Conservation (phyloP, 2,329 filamentous ascomycete genomes). For the Tolypocladium sp. region DNA sequence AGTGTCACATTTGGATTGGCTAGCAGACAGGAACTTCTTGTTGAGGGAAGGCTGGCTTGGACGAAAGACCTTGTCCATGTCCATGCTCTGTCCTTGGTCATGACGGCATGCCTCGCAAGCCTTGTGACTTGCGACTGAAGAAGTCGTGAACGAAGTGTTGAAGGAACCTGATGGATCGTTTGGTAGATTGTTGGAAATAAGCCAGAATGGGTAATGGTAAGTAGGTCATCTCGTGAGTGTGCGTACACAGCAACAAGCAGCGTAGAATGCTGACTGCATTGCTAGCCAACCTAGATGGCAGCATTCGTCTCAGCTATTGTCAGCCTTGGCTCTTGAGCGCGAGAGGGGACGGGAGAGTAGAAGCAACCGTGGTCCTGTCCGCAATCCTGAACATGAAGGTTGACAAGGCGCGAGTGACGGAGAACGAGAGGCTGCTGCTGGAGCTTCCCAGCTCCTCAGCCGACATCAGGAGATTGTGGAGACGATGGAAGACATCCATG, state of each 20-base stretch:
- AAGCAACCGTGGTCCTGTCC: not conserved
- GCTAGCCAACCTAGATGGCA: not conserved
- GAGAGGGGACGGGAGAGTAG: not conserved
- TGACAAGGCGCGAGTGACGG: too few relatives aligned
- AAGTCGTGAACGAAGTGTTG: too few relatives aligned
- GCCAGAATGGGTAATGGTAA: not conserved
- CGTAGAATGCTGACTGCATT: not conserved
- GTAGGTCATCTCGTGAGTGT: not conserved
- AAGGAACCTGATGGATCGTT: not conserved
- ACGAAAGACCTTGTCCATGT: not conserved
- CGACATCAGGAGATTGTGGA: not conserved
- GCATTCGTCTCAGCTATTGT: not conserved
- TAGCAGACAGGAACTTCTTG: not conserved
- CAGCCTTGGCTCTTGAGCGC: not conserved
- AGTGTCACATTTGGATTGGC: not conserved
- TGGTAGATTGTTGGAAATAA: not conserved
- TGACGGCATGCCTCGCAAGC: too few relatives aligned
- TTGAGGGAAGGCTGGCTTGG: not conserved
- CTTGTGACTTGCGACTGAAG: too few relatives aligned
- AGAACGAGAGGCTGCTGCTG: not conserved
- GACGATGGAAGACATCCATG: not conserved
- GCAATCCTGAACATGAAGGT: not conserved
- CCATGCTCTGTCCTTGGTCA: not conserved
- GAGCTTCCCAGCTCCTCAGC: not conserved
- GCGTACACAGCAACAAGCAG: not conserved